phyloP scores from a whole-genome alignment of 257 asterid species.

The Apocynum venetum region DNA sequence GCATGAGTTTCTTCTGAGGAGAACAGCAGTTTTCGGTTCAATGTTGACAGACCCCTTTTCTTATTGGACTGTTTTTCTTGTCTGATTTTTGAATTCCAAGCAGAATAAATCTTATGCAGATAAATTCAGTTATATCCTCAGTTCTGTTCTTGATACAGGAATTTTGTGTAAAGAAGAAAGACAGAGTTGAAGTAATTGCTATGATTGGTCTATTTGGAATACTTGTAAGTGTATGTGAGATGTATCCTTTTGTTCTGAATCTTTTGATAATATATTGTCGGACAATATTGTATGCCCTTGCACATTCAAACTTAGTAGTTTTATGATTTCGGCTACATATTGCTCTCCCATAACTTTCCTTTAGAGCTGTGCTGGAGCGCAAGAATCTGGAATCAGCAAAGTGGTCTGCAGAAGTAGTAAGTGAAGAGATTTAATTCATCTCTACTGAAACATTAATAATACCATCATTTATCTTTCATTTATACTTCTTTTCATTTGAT shows the following conservation, averaged over 20 bases:
- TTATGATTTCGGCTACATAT: neutral
- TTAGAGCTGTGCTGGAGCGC: slow-evolving; percentile 50
- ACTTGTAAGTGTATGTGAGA: slow-evolving; percentile 54
- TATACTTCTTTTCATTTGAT: neutral
- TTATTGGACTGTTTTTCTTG: neutral
- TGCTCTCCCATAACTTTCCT: slow-evolving; percentile 24
- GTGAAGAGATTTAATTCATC: slow-evolving; percentile 9
- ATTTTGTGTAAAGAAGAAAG: slow-evolving; percentile 69
- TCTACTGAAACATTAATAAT: neutral
- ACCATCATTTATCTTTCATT: neutral
- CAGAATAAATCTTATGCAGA: neutral
- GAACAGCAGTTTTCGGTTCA: neutral
- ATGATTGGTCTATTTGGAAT: slow-evolving; percentile 70
- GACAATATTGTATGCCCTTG: neutral
- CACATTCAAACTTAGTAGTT: neutral
- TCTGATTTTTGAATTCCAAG: neutral
- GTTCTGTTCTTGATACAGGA: slow-evolving; percentile 39
- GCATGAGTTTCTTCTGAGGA: no score
- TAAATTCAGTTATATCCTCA: neutral
- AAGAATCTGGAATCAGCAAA: slow-evolving; percentile 41
- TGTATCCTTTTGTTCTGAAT: slow-evolving; percentile 51
- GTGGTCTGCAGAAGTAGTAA: slow-evolving; percentile 61
- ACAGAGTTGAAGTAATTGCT: slow-evolving; percentile 58
- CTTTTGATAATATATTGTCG: neutral
- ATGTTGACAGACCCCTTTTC: neutral